Conservation (phyloP, 129 eudicot genomes). For the Pseudognaphalium luteoalbum region DNA sequence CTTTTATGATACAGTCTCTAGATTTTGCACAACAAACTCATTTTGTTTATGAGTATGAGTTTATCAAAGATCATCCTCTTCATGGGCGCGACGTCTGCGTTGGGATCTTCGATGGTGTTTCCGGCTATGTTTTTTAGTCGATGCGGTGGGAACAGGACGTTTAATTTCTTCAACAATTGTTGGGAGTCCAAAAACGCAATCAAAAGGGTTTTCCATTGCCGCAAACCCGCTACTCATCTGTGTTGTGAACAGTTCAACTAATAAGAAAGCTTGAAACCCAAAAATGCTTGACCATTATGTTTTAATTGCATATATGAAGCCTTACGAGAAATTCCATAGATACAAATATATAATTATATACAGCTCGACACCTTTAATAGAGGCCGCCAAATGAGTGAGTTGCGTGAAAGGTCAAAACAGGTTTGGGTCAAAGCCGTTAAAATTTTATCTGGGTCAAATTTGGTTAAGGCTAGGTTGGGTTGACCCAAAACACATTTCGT, state of each 20-base stretch:
- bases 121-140: constrained; percentile 42
- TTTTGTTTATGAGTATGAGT: neutral
- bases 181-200: constrained; percentile 58
- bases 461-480: neutral
- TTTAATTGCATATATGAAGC: neutral
- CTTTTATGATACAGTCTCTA: neutral
- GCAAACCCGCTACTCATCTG: constrained; percentile 45
- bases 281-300: neutral
- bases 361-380: neutral
- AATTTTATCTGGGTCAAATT: no score
- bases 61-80: constrained; percentile 36
- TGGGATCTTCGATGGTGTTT: constrained; percentile 54
- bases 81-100: constrained; percentile 53
- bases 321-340: neutral
- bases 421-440: no score
- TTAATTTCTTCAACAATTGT: constrained; percentile 41
- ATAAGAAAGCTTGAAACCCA: neutral
- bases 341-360: no score
- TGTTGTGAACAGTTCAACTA: constrained; percentile 2
- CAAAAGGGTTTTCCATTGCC: constrained; percentile 61
- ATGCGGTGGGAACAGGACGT: constrained; percentile 31
- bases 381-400: neutral
- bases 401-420: neutral
- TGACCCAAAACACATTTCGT: neutral
- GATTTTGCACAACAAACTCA: neutral